A percentile compares a stretch with the other conserved stretches of the same genome.
phyloP scores from a whole-genome alignment of 163 green algal genomes.

The Trebouxia gelatinosa region DNA sequence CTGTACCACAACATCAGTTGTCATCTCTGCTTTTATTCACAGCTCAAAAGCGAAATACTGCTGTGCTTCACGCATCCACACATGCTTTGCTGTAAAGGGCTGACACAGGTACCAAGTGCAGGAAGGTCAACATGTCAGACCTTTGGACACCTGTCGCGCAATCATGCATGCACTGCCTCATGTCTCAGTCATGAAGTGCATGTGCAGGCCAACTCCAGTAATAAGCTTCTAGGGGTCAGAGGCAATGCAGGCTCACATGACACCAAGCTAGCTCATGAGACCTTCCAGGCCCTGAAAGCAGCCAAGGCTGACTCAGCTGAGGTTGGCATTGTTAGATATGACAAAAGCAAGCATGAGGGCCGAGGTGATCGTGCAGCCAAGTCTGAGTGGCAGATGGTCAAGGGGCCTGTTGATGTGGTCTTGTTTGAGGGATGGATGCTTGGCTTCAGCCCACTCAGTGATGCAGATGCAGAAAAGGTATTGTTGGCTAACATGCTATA shows the following conservation, averaged over 20 bases:
- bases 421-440: constrained; percentile 99
- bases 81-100: too few relatives aligned
- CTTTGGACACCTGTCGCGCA: too few relatives aligned
- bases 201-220: constrained; percentile 60
- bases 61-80: too few relatives aligned
- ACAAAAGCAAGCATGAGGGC: constrained; percentile 83
- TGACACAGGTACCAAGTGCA: too few relatives aligned
- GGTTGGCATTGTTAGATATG: constrained; percentile 73
- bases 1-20: too few relatives aligned
- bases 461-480: constrained; percentile 38
- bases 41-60: too few relatives aligned
- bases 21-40: too few relatives aligned
- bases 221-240: constrained; percentile 83
- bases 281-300: constrained; percentile 49
- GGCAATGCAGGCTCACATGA: constrained; percentile 96
- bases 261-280: constrained; percentile 76
- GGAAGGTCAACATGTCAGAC: too few relatives aligned
- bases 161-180: too few relatives aligned
- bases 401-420: constrained; percentile 78
- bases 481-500: constrained; percentile 11
- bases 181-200: too few relatives aligned
- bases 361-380: constrained; percentile 53
- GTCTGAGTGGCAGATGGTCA: constrained; percentile 32
- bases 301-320: constrained; percentile 5
- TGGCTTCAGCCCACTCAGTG: constrained; percentile 71